Evolutionary conservation across 2,329 filamentous ascomycete species (phyloP).

Genomic region (Paecilomyces sp.): DNA sequence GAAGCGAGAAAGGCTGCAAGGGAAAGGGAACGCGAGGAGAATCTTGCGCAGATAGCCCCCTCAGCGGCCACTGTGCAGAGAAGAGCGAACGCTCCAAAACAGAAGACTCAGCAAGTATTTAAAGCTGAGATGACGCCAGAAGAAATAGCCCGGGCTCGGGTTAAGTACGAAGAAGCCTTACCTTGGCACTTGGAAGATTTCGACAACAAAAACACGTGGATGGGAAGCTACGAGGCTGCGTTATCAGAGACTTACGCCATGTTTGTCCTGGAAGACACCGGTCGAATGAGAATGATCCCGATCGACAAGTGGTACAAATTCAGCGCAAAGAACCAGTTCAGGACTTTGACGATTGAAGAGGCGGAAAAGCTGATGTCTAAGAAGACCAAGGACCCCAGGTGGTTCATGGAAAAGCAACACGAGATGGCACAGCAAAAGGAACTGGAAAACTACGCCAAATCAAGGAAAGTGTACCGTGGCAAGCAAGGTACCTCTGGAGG

Average conservation of each 20-base stretch:
- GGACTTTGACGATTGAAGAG: constrained; percentile 71
- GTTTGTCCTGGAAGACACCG: constrained; percentile 64
- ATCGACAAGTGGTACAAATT: constrained; percentile 90
- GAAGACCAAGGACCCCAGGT: constrained; percentile 68
- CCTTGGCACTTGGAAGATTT: constrained; percentile 97
- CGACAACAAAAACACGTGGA: constrained; percentile 90
- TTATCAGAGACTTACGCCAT: constrained; percentile 76
- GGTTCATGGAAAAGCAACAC: constrained; percentile 63
- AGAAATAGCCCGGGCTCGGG: constrained; percentile 58
- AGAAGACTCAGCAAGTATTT: constrained; percentile 81
- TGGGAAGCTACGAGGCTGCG: constrained; percentile 82
- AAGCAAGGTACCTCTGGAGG: constrained; percentile 37
- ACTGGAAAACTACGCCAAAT: constrained; percentile 48
- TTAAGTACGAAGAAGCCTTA: constrained; percentile 85
- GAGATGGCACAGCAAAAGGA: constrained; percentile 49
- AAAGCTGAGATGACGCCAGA: constrained; percentile 69
- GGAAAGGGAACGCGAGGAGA: constrained; percentile 77
- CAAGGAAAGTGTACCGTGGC: constrained; percentile 39
- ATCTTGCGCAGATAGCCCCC: constrained; percentile 88
- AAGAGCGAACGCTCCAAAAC: constrained; percentile 58
- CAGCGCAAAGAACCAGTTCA: constrained; percentile 52
- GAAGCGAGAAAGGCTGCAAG: constrained; percentile 63
- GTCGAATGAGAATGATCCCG: constrained; percentile 75
- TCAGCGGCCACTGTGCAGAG: constrained; percentile 62
- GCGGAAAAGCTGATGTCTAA: constrained; percentile 77